Conservation (phyloP, 2,329 filamentous ascomycete genomes). For the Fusarium cyanostomum region DNA sequence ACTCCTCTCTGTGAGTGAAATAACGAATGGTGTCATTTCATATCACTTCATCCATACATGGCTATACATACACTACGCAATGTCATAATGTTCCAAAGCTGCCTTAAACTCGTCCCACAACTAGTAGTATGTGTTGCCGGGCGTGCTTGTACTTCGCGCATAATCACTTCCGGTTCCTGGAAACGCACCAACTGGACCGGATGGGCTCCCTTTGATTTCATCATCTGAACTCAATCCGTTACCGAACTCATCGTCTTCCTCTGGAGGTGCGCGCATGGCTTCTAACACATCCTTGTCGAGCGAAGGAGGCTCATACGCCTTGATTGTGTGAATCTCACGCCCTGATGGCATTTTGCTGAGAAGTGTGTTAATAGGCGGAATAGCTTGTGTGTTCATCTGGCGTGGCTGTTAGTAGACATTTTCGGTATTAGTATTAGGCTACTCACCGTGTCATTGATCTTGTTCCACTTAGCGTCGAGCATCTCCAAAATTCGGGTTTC, state of each 20-base stretch:
- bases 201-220: slow-evolving; percentile 44
- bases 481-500: slow-evolving; percentile 87
- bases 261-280: slow-evolving; percentile 59
- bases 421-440: rapidly evolving
- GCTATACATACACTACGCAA: background rate
- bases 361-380: slow-evolving; percentile 77
- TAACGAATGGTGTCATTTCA: background rate
- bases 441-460: slow-evolving; percentile 89
- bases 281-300: slow-evolving; percentile 74
- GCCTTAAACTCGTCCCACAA: background rate
- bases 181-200: slow-evolving; percentile 58
- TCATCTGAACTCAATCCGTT: slow-evolving; percentile 53
- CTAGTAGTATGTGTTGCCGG: slow-evolving; percentile 53
- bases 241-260: slow-evolving; percentile 46
- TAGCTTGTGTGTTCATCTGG: slow-evolving; percentile 80
- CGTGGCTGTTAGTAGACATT: slow-evolving; percentile 9
- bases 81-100: background rate
- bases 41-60: background rate
- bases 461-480: slow-evolving; percentile 88
- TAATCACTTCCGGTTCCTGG: slow-evolving; percentile 58
- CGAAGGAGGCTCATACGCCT: slow-evolving; percentile 71
- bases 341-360: slow-evolving; percentile 86
- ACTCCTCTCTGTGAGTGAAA: background rate
- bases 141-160: slow-evolving; percentile 40
- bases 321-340: slow-evolving; percentile 81